These are phyloP conservation scores for Paspalum vaginatum DNA, from an alignment of 176 grass and related monocot species.

Conservation along the genomic window DNA sequence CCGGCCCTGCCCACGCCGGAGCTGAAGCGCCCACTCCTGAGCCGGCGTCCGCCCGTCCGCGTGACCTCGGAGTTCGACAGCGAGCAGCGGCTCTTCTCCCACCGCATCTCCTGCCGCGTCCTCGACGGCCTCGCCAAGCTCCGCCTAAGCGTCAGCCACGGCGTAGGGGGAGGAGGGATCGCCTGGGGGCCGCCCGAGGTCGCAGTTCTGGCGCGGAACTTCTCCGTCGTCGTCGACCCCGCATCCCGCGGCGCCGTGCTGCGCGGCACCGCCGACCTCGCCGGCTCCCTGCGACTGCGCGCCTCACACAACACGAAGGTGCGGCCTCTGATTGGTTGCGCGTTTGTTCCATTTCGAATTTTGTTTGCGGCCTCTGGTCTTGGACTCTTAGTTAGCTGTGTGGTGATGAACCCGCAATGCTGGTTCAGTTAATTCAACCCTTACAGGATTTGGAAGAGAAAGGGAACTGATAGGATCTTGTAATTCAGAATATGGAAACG, in stretches of 20 bases:
- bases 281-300: constrained; percentile 43
- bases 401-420: neutral
- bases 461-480: neutral
- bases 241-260: constrained; percentile 42
- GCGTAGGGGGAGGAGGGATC: neutral
- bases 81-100: constrained; percentile 47
- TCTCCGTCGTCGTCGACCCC: constrained; percentile 55
- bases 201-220: constrained; percentile 44
- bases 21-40: neutral
- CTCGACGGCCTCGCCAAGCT: constrained; percentile 59
- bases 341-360: neutral
- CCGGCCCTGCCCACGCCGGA: neutral
- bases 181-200: constrained; percentile 34
- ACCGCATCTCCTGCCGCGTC: constrained; percentile 58
- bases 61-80: constrained; percentile 68
- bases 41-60: constrained; percentile 37
- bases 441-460: neutral
- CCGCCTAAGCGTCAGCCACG: constrained; percentile 46
- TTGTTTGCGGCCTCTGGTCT: neutral
- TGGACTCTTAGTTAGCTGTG: neutral
- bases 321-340: neutral
- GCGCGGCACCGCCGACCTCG: constrained; percentile 34
- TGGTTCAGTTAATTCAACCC: neutral
- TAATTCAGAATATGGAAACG: neutral
- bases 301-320: constrained; percentile 52